A percentile compares a stretch with the other conserved stretches of the same genome.
Conservation (phyloP, 352 stramenopile genomes). For the Plasmopara viticola region DNA sequence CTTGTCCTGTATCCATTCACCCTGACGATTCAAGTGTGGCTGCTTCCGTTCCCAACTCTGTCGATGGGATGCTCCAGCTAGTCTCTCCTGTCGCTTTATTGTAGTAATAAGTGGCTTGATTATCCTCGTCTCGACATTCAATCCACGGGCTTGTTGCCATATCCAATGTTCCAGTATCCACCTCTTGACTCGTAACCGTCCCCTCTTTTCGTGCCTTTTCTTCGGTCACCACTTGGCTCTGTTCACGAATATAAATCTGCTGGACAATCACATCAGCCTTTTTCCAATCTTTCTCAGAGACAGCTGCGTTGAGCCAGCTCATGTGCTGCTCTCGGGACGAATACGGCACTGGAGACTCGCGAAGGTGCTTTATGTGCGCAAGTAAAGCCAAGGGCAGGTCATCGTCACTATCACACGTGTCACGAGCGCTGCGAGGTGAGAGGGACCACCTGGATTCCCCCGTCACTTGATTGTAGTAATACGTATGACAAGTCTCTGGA, state of each 20-base stretch:
- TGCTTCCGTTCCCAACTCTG: background rate
- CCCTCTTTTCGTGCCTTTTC: constrained; percentile 14
- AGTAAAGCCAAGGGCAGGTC: constrained; percentile 59
- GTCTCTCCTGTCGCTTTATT: constrained; percentile 35
- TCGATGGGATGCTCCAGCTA: constrained; percentile 29
- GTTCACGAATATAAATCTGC: constrained; percentile 62
- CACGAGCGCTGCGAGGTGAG: constrained; percentile 58
- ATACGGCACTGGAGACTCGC: constrained; percentile 44
- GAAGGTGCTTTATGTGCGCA: constrained; percentile 45
- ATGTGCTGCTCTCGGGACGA: constrained; percentile 52
- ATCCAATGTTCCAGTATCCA: background rate
- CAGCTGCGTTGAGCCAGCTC: constrained; percentile 60
- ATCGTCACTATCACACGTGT: constrained; percentile 36
- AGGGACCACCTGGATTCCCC: constrained; percentile 83
- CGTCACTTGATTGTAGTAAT: constrained; percentile 90
- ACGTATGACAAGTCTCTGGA: constrained; percentile 69
- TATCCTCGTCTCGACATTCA: constrained; percentile 27
- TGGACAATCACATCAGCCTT: constrained; percentile 66
- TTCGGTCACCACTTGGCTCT: constrained; percentile 34
- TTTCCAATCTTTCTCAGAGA: constrained; percentile 49
- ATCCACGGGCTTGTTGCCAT: constrained; percentile 13
- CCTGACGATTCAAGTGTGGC: background rate
- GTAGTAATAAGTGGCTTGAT: constrained; percentile 39
- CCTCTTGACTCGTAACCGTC: background rate
- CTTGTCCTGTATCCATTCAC: background rate